Conservation (phyloP, 164 flowering plant species). For the Nelumbo lutea region DNA sequence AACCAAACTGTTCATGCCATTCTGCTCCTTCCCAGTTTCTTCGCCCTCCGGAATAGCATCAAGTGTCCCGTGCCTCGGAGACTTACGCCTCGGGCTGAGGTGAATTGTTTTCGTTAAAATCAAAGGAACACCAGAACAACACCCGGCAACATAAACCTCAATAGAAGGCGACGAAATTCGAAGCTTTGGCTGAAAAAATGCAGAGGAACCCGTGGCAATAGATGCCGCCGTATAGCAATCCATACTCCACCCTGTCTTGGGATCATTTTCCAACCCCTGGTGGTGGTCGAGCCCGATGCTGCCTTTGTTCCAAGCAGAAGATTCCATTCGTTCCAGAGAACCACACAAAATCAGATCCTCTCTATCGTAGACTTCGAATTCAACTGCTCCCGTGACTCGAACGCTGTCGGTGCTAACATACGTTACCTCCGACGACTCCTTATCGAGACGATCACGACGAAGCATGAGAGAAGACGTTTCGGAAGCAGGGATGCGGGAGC, state of each 20-base stretch:
- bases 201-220: constrained; percentile 31
- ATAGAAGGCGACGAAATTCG: constrained; percentile 61
- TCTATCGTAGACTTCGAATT: constrained; percentile 72
- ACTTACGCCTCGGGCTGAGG: constrained; percentile 59
- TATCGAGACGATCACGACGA: constrained; percentile 70
- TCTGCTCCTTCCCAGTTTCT: constrained; percentile 49
- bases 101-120: constrained; percentile 70
- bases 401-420: constrained; percentile 82
- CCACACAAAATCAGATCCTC: constrained; percentile 70
- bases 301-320: constrained; percentile 33
- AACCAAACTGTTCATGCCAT: constrained; percentile 27
- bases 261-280: constrained; percentile 31
- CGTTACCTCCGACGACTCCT: constrained; percentile 72
- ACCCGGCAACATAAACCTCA: constrained; percentile 91
- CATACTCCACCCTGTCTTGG: constrained; percentile 71
- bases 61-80: constrained; percentile 36
- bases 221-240: constrained; percentile 54
- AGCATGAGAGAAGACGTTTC: constrained; percentile 47
- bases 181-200: constrained; percentile 58
- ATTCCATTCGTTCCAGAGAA: constrained; percentile 53
- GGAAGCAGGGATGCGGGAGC: constrained; percentile 50
- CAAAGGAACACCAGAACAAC: constrained; percentile 70
- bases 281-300: constrained; percentile 13
- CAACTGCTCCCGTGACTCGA: constrained; percentile 55
- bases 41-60: constrained; percentile 92